Base-by-base conservation (phyloP, 441 rosid species). In the Populus hybrid region DNA sequence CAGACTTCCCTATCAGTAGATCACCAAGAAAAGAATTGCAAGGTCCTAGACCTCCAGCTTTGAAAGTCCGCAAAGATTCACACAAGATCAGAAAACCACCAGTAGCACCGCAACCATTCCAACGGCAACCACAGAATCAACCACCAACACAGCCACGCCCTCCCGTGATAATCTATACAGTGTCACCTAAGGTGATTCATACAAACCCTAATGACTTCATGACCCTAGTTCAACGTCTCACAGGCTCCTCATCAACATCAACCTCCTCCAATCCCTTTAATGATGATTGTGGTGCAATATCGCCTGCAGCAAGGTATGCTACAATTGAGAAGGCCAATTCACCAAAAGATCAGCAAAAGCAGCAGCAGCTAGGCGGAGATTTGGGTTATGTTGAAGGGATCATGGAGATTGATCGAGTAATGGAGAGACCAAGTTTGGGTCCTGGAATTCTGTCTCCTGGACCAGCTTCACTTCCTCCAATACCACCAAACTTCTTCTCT, bases 111-210 rank as follows among this genome's bases (percentile, higher is more conserved):
- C 85, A 78, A 6, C 79, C 71, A 28, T 70, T 67, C 1, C 90
- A 80, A 1, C 84, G 26, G 18, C 83, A 69, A 0, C 78, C 69
- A 0, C 77, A 53, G 0, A 84, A 81, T 16, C 75, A 74, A 6
- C 85, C 53, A 10, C 76, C 46, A 42, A 71, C 77, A 6, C 85
- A 79, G 10, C 87, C 85, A 8, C 92, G 92, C 1, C 92, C 87
- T 4, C 98, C 98, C 2, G 96, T 94, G 66, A 91, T 94, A 72
- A 94, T 94, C 77, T 93, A 93, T 87, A 90, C 98, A 12, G 90
- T 89, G 75, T 88, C 92, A 8, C 97, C 97, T 1, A 93, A 89
- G 79, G 79, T 93, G 50, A 93, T 93, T 72, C 94, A 90, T 78
- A 93, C 96, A 0, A 85, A 89, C 63, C 94, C 96, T 1, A 84